phyloP scores from a whole-genome alignment of 2,329 filamentous ascomycete species.

The Colletotrichum costaricense region DNA sequence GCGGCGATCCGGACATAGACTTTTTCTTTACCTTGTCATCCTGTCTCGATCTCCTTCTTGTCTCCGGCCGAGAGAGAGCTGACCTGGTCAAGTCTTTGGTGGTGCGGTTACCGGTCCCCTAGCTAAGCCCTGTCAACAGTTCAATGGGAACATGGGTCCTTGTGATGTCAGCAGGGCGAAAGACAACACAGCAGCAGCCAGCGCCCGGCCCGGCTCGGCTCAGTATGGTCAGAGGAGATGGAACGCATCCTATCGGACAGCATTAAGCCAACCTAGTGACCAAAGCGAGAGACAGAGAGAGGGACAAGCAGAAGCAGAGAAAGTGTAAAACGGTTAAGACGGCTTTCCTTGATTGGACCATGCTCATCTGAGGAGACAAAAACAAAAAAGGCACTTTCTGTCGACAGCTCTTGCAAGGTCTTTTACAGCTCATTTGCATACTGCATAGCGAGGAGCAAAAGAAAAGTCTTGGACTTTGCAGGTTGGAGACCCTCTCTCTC shows the following conservation, averaged over 20 bases:
- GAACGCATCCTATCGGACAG: neutral
- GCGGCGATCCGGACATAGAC: neutral
- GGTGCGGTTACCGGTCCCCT: neutral
- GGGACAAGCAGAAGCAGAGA: neutral
- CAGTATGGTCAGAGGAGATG: neutral
- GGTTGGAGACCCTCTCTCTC: neutral
- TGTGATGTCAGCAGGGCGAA: neutral
- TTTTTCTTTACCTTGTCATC: neutral
- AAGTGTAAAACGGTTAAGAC: neutral
- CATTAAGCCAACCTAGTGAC: neutral
- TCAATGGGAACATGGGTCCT: neutral
- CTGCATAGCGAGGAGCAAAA: neutral
- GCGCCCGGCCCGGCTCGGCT: conserved; percentile 8
- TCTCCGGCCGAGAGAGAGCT: neutral
- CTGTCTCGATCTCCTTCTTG: neutral
- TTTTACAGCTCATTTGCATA: neutral
- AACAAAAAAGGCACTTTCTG: conserved; percentile 6
- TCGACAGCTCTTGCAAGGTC: neutral
- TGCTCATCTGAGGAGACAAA: neutral
- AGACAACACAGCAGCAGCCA: neutral
- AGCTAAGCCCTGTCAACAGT: neutral
- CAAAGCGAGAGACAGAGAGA: neutral
- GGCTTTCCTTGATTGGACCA: neutral
- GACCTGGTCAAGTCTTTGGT: neutral
- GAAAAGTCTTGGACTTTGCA: neutral